These are phyloP conservation scores for Aspergillus fischeri DNA, from an alignment of 2,329 filamentous ascomycete genomes.

Conservation along the genomic window DNA sequence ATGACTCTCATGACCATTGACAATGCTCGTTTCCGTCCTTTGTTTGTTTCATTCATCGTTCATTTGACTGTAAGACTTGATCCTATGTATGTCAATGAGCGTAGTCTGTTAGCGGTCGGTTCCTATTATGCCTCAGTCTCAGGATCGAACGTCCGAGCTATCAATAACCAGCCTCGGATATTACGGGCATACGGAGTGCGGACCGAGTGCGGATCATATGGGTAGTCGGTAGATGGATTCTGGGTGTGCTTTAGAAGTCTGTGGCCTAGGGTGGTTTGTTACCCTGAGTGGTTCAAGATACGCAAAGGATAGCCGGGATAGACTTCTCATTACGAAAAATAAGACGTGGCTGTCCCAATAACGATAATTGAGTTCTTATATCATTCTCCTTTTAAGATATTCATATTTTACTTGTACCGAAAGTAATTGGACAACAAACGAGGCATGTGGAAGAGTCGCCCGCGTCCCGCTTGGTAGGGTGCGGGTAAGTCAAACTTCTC, in stretches of 20 bases:
- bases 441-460: not conserved
- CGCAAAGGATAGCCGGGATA: not conserved
- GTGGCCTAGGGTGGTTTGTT: not conserved
- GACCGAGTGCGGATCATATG: not conserved
- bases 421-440: not conserved
- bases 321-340: not conserved
- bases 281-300: not conserved
- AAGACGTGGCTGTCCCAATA: not conserved
- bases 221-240: not conserved
- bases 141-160: not conserved
- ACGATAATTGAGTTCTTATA: not conserved
- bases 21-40: not conserved
- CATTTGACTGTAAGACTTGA: not conserved
- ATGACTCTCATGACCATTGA: constrained; percentile 20
- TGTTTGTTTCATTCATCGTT: not conserved
- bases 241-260: not conserved
- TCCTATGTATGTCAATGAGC: not conserved
- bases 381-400: not conserved
- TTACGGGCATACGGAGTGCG: not conserved
- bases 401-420: not conserved
- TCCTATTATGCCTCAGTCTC: too few species aligned
- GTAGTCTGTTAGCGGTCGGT: not conserved
- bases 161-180: not conserved
- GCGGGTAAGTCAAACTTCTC: constrained; percentile 1
- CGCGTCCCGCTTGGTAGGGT: not conserved